A percentile compares a stretch with the other conserved stretches of the same genome.
Conservation (phyloP, 805 yeast genomes). For the Kodamaea jinghongensis region DNA sequence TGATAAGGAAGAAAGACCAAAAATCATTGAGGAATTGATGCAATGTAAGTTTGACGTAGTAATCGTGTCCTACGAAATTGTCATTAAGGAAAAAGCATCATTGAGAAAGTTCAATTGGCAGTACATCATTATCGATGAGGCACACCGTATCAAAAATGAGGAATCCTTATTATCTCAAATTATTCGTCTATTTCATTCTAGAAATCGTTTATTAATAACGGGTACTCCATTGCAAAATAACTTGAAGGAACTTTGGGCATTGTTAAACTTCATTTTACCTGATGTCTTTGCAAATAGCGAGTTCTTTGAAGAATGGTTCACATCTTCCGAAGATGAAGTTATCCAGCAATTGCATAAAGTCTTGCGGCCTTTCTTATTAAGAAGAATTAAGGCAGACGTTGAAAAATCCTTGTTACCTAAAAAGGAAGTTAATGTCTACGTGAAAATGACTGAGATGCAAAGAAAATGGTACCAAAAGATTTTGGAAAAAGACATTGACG, state of each 20-base stretch:
- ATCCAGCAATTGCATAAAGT: slow-evolving; percentile 74
- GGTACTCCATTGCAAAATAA: slow-evolving; percentile 85
- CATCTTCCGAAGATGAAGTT: slow-evolving; percentile 25
- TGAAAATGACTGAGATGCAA: slow-evolving; percentile 79
- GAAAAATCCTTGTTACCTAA: slow-evolving; percentile 76
- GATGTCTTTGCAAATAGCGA: slow-evolving; percentile 74
- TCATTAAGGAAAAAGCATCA: slow-evolving; percentile 67
- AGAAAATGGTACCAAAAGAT: slow-evolving; percentile 73
- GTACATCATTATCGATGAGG: slow-evolving; percentile 77
- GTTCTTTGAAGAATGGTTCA: slow-evolving; percentile 75
- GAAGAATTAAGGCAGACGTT: slow-evolving; percentile 80
- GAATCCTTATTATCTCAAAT: slow-evolving; percentile 71
- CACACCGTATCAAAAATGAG: slow-evolving; percentile 79
- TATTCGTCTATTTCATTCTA: slow-evolving; percentile 67
- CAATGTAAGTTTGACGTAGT: slow-evolving; percentile 71
- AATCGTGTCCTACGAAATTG: slow-evolving; percentile 72
- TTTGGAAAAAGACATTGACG: slow-evolving; percentile 77
- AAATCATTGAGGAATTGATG: slow-evolving; percentile 40
- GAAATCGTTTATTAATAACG: slow-evolving; percentile 67
- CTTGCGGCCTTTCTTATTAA: slow-evolving; percentile 67
- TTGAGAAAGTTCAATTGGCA: slow-evolving; percentile 71
- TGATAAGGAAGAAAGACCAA: slow-evolving; percentile 61
- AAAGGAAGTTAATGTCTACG: slow-evolving; percentile 68
- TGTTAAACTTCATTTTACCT: slow-evolving; percentile 71
- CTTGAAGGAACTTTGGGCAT: slow-evolving; percentile 78